Evolutionary conservation across 805 yeast species (phyloP), one percentile per base, ranked within the genome.

Genomic region (Lipomyces sp.): DNA sequence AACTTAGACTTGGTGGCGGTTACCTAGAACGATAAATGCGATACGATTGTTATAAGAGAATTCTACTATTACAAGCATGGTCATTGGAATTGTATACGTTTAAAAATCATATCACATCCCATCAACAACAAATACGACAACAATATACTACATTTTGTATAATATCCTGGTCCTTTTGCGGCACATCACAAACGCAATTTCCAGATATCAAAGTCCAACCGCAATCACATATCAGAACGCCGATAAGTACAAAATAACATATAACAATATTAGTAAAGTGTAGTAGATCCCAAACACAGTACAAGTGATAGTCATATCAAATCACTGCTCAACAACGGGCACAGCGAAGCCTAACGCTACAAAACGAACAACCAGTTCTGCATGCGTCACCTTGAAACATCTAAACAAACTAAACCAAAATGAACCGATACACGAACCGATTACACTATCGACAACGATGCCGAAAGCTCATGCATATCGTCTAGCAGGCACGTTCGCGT

Each of bases 401-500:
- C 48, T 13, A 42, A 42, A 42, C 48, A 15, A 42, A 42, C 15
- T 42, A 42, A 15, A 42, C 48, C 15, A 42, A 15, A 15, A 42
- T 42, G 48, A 42, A 42, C 48, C 24, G 15, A 24, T 42, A 6
- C 48, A 15, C 24, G 48, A 42, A n/a, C 48, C 18, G 15, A 42
- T 1, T n/a, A n/a, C 48, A 15, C 48, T 11, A 42, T 15, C 48
- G 8, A 24, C 24, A 24, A 24, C 24, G 24, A 1, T 24, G 24
- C 24, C n/a, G 48, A 42, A 39, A 42, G 10, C n/a, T 51, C 54
- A 55, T 32, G 29, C 42, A 32, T 11, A 55, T 55, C 59, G 53
- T 13, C 59, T 6, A 24, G 59, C 53, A 5, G 59, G 32, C 56
- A 55, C 11, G 48, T 55, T 32, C 6, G 59, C 53, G 48, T 35